Evolutionary conservation across 108 stramenopile species (phyloP).

Genomic region (Fragilariopsis cylindrus): DNA sequence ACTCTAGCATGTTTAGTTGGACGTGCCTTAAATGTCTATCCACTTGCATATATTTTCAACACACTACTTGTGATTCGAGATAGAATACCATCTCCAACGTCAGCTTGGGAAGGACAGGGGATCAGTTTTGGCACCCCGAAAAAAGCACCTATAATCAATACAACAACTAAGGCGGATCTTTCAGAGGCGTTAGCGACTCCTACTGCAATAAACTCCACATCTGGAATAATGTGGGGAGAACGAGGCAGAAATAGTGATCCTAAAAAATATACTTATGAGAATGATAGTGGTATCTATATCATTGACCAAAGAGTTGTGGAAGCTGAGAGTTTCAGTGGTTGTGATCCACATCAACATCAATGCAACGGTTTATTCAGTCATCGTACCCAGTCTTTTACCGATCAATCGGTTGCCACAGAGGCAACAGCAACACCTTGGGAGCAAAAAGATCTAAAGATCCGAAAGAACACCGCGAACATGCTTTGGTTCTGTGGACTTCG

Average conservation of each 20-base stretch:
- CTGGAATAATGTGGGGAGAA: neutral
- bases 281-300: neutral
- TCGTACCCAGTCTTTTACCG: constrained; percentile 21
- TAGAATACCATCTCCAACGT: constrained; percentile 9
- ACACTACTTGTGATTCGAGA: constrained; percentile 24
- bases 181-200: neutral
- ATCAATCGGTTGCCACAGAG: constrained; percentile 17
- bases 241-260: neutral
- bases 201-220: neutral
- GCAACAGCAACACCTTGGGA: constrained; percentile 35
- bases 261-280: neutral
- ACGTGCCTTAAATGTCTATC: constrained; percentile 74
- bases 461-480: constrained; percentile 63
- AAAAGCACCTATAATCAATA: neutral
- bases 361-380: neutral
- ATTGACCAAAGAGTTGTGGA: neutral
- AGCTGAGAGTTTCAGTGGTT: neutral
- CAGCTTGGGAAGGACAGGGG: neutral
- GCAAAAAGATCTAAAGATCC: constrained; percentile 48
- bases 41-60: constrained; percentile 62
- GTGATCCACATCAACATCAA: neutral
- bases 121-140: neutral
- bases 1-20: constrained; percentile 65
- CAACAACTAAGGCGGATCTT: constrained; percentile 5
- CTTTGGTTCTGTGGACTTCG: constrained; percentile 83